phyloP scores from a whole-genome alignment of 2,329 filamentous ascomycete species.

The Pseudocercospora macadamiae region DNA sequence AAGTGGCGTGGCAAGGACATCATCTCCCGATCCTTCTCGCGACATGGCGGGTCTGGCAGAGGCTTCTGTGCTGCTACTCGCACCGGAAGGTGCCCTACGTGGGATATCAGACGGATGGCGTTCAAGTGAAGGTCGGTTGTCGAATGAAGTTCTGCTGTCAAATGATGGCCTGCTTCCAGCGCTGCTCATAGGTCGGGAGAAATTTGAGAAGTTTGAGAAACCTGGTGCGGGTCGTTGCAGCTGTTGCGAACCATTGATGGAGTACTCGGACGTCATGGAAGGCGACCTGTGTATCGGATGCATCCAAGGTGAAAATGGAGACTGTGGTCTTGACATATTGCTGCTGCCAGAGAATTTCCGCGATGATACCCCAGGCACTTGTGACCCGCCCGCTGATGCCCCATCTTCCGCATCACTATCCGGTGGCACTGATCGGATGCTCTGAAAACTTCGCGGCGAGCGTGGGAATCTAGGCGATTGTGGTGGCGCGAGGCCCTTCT shows the following conservation, averaged over 20 bases:
- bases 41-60: slow-evolving; percentile 30
- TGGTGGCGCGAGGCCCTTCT: slow-evolving; percentile 36
- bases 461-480: slow-evolving; percentile 44
- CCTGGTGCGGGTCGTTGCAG: slow-evolving; percentile 20
- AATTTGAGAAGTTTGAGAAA: slow-evolving; percentile 78
- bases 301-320: slow-evolving; percentile 65
- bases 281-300: slow-evolving; percentile 73
- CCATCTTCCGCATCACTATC: slow-evolving; percentile 67
- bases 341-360: slow-evolving; percentile 79
- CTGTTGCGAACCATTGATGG: slow-evolving; percentile 55
- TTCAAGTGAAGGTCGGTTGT: slow-evolving; percentile 35
- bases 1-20: slow-evolving; percentile 15
- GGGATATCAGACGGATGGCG: slow-evolving; percentile 20
- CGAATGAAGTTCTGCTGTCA: slow-evolving; percentile 45
- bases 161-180: slow-evolving; percentile 48
- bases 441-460: slow-evolving; percentile 48
- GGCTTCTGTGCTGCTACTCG: slow-evolving; percentile 32
- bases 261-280: slow-evolving; percentile 81
- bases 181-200: slow-evolving; percentile 68
- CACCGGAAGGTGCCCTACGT: slow-evolving; percentile 25
- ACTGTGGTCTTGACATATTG: slow-evolving; percentile 61
- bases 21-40: slow-evolving; percentile 46
- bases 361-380: slow-evolving; percentile 61
- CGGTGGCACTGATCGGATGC: slow-evolving; percentile 48
- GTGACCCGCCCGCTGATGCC: slow-evolving; percentile 59